Evolutionary conservation across 1,284 basidiomycete species (phyloP), one percentile per base, ranked within the genome.

Genomic region (Malassezia equina): DNA sequence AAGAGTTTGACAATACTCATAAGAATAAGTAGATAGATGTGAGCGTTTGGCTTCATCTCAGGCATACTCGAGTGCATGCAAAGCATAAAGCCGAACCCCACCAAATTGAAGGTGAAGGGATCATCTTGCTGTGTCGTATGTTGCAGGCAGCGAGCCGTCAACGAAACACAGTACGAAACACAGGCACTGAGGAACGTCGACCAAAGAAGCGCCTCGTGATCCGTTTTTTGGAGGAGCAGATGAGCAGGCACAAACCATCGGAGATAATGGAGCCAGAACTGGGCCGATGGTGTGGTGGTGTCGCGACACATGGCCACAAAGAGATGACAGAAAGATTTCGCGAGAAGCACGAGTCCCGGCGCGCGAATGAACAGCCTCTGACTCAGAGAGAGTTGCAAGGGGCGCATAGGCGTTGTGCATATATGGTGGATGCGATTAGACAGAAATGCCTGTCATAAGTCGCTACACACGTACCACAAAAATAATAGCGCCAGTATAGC

Each of bases 361-460:
- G 69, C 11, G 6, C 67, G 65, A 13, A 72, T 47, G 9, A 64
- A 47, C 7, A 65, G 17, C 1, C 68, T 53, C 47, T 64, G 59
- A 0, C 33, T 21, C 15, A 47, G 45, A 3, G 60, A 52, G 2
- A 72, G 56, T 3, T 51, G 55, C 19, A 60, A 40, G 21, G 62
- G 62, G 6, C 68, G 58, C 4, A 61, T 59, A 3, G 65, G 40
- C 8, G 69, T 68, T 1, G 68, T 55, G 51, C 69, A 72, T 36
- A 72, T 64, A 51, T 72, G 68, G 27, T 68, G 63, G 7, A 72
- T 65, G 3, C 69, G 60, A 39, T 72, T 17, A 1, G 21, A 46
- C 24, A 46, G 15, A 29, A 43, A 43, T 12, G 42, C 25, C 28
- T 27, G 28, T n/a, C 24, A 17, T 29, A 19, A 46, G 44, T 6